Evolutionary conservation across 768 basidiomycete species (phyloP).

Genomic region (Coprinellus micaceus): DNA sequence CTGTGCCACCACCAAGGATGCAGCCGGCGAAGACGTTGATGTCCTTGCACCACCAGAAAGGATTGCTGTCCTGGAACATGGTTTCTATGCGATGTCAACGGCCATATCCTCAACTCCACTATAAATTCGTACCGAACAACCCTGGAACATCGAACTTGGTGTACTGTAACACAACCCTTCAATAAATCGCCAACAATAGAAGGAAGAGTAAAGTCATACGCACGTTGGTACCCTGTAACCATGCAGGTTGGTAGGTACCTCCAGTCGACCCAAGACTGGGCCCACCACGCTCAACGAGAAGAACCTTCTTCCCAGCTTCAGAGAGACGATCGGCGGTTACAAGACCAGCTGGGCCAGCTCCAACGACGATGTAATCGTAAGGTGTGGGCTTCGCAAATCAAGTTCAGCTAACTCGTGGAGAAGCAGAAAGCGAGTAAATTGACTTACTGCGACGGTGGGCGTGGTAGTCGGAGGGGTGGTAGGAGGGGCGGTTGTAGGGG

Average conservation of each 20-base stretch:
- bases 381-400: conserved; percentile 33
- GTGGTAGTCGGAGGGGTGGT: conserved; percentile 16
- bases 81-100: conserved; percentile 35
- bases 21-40: conserved; percentile 62
- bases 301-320: conserved; percentile 59
- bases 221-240: conserved; percentile 46
- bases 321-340: conserved; percentile 57
- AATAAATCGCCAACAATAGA: not conserved
- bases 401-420: not conserved
- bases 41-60: conserved; percentile 68
- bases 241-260: conserved; percentile 50
- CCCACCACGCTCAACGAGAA: conserved; percentile 61
- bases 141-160: conserved; percentile 68
- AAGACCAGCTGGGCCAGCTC: conserved; percentile 56
- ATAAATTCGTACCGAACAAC: conserved; percentile 38
- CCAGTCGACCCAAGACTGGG: conserved; percentile 58
- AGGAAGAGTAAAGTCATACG: conserved; percentile 9
- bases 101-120: not conserved
- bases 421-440: not conserved
- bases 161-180: conserved; percentile 30
- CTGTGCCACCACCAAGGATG: conserved; percentile 58
- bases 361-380: conserved; percentile 55
- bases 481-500: conserved; percentile 32
- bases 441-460: conserved; percentile 27
- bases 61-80: conserved; percentile 55